phyloP scores from a whole-genome alignment of 352 stramenopile species.

The Phytophthora macrochlamydospora region DNA sequence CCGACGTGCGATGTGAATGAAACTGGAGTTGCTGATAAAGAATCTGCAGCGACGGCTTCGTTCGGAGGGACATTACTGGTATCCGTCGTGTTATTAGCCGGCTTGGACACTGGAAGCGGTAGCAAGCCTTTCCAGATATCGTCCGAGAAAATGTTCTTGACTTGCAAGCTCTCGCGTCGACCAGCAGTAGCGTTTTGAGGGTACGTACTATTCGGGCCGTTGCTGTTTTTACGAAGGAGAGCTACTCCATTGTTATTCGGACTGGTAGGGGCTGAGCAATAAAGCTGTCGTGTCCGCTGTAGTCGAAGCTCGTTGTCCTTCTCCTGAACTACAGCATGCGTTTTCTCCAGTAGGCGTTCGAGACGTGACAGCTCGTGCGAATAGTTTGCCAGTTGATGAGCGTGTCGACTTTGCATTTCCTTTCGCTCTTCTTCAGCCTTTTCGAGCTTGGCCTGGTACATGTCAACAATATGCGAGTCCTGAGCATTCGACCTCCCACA shows the following conservation, averaged over 20 bases:
- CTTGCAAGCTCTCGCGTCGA: conserved; percentile 21
- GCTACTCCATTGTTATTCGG: neutral
- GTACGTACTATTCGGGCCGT: neutral
- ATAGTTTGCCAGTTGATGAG: conserved; percentile 71
- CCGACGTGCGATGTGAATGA: conserved; percentile 61
- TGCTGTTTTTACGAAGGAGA: conserved; percentile 10
- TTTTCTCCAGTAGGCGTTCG: conserved; percentile 66
- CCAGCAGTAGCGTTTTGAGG: conserved; percentile 13
- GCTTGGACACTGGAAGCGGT: conserved; percentile 18
- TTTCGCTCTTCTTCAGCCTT: conserved; percentile 61
- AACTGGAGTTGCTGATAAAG: conserved; percentile 2
- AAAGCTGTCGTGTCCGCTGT: conserved; percentile 60
- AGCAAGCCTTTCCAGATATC: conserved; percentile 61
- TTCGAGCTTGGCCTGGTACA: conserved; percentile 37
- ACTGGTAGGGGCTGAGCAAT: conserved; percentile 22
- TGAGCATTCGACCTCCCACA: conserved; percentile 9
- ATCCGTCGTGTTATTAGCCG: neutral
- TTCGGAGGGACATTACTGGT: conserved; percentile 2
- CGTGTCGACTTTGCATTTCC: conserved; percentile 46
- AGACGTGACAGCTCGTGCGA: conserved; percentile 70
- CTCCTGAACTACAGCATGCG: conserved; percentile 47
- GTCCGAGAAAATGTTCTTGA: conserved; percentile 50
- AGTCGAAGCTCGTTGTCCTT: conserved; percentile 67
- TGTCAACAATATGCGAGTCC: conserved; percentile 25
- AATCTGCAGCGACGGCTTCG: neutral